These are phyloP conservation scores for Pichia eremophila DNA, from an alignment of 805 yeast genomes.

Conservation along the genomic window DNA sequence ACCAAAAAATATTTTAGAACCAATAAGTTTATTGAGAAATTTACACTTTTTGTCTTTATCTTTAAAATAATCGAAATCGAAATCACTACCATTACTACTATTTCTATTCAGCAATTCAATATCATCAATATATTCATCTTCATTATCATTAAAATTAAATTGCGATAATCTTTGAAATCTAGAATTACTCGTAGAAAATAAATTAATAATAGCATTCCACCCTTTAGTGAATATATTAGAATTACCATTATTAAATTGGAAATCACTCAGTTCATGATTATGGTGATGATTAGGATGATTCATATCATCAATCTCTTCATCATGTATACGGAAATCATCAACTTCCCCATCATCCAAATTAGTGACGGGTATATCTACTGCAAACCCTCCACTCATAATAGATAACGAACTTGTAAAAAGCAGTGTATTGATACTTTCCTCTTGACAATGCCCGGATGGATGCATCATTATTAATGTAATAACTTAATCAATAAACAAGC, in stretches of 20 bases:
- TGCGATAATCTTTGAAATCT: not conserved
- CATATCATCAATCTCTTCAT: constrained; percentile 8
- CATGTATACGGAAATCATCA: constrained; percentile 21
- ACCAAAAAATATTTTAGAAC: not conserved
- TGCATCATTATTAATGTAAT: too few species aligned
- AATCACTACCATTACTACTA: not conserved
- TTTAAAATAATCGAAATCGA: not conserved
- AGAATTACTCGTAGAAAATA: not conserved
- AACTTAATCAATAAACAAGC: too few species aligned
- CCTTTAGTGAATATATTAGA: not conserved
- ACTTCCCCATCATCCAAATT: constrained; percentile 41
- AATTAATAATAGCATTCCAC: not conserved
- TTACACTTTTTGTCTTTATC: not conserved
- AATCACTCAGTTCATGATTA: constrained; percentile 6
- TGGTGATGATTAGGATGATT: constrained; percentile 13
- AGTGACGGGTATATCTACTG: constrained; percentile 46
- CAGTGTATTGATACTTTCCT: too few species aligned
- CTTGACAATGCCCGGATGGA: too few species aligned
- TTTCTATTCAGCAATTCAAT: constrained; percentile 9
- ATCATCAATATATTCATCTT: constrained; percentile 5
- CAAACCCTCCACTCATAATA: constrained; percentile 10
- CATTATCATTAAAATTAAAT: not conserved
- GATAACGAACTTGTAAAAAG: too few species aligned
- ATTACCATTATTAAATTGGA: constrained; percentile 2
- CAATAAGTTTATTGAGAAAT: not conserved